Evolutionary conservation across 305 asterid species (phyloP), one percentile per base, ranked within the genome.

Genomic region (Euphrasia arctica): DNA sequence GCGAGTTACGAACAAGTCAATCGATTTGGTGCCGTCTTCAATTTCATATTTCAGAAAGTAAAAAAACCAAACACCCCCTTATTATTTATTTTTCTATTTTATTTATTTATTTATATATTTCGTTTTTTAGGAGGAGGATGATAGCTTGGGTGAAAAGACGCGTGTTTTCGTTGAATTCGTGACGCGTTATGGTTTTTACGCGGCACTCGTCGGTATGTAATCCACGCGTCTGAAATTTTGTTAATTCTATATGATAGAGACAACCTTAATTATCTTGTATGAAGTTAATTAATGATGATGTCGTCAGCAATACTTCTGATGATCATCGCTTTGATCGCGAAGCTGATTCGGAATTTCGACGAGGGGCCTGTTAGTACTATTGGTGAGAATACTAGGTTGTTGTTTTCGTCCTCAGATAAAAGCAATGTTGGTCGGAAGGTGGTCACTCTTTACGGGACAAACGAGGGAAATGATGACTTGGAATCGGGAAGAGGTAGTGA

Each of bases 371-470:
- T 25, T 25, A 25, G 27, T 1, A 1, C 8, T 0, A 34, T 22
- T 1, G 73, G 56, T 5, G 90, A 79, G 56, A 68, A 32, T 0
- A 79, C 69, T 22, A 42, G 73, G 29, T 61, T 75, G 36, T 66
- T 85, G 72, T 25, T 71, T 36, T 3, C 34, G 34, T 32, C 78
- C 13, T 72, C 80, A 39, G 79, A 18, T 51, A 15, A 51, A 51
- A 7, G 79, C 27, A 62, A 58, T 34, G 9, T 39, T 39, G 43
- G 9, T 39, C 1, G 43, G 43, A 39, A 39, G 43, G 8, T 58
- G 13, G 63, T 66, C 18, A 51, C 58, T 49, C 42, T 65, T 4
- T 84, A 86, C 31, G 95, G 95, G n/a, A 74, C 86, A 12, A 69
- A 74, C 14, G 76, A 61, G 5, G 42, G 42, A 36, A 76, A 58